Percentiles rank a stretch among this genome's conserved stretches.
Evolutionary conservation across 192 early-diverging fungal genomes (phyloP).

Genomic region (Ambispora gerdemannii): DNA sequence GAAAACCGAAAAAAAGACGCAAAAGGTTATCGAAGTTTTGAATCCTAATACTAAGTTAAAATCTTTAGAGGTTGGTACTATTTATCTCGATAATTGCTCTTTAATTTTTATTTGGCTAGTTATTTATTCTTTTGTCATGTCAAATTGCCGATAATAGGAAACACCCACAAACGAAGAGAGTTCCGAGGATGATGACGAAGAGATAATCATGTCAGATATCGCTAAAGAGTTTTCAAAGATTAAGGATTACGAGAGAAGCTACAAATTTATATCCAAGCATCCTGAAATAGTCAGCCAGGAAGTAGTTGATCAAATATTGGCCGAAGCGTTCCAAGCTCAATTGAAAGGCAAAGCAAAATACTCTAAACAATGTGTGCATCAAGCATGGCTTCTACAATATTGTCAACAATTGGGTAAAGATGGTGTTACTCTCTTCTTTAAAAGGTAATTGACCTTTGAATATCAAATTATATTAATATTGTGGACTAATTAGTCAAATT

Average conservation of each 20-base stretch:
- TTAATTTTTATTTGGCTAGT: not conserved
- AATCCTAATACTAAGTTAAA: conserved; percentile 50
- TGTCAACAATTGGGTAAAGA: conserved; percentile 75
- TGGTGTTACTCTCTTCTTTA: conserved; percentile 83
- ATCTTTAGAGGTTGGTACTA: conserved; percentile 4
- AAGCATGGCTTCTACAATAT: conserved; percentile 84
- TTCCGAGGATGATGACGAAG: conserved; percentile 53
- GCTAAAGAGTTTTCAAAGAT: conserved; percentile 58
- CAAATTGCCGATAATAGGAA: conserved; percentile 20
- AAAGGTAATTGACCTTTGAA: conserved; percentile 48
- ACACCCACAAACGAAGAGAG: conserved; percentile 34
- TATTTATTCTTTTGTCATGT: conserved; percentile 26
- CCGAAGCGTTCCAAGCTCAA: conserved; percentile 75
- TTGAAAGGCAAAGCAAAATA: conserved; percentile 65
- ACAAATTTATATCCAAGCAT: conserved; percentile 66
- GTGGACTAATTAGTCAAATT: not conserved
- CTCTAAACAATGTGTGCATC: conserved; percentile 74
- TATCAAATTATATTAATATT: conserved; percentile 2
- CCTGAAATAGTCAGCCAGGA: conserved; percentile 65
- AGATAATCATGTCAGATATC: conserved; percentile 50
- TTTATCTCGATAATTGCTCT: not conserved
- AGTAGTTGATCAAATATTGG: conserved; percentile 80
- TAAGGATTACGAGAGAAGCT: conserved; percentile 56
- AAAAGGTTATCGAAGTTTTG: conserved; percentile 63
- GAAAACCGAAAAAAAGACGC: conserved; percentile 48